These are phyloP conservation scores for Corynascus novoguineensis DNA, from an alignment of 495 filamentous ascomycete genomes.

Conservation along the genomic window DNA sequence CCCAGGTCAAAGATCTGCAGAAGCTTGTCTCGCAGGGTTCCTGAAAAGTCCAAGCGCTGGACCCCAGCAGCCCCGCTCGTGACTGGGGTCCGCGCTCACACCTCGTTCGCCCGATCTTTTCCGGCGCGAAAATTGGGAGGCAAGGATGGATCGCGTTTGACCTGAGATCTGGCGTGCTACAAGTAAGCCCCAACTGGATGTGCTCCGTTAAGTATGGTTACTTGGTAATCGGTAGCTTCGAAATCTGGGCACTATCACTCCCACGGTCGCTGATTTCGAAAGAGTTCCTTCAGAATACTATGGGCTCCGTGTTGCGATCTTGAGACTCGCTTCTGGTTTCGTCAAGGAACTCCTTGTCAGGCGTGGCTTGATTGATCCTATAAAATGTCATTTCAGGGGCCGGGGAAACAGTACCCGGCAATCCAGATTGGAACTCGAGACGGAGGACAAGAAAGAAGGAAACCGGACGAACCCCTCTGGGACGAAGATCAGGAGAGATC, in stretches of 20 bases:
- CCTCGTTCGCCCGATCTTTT: slow-evolving; percentile 1
- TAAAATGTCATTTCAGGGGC: not conserved
- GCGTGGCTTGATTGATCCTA: no score
- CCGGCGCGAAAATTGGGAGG: not conserved
- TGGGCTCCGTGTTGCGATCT: no score
- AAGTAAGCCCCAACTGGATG: no score
- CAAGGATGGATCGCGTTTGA: not conserved
- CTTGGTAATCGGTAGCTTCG: not conserved
- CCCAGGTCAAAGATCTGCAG: slow-evolving; percentile 6
- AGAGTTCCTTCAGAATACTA: no score
- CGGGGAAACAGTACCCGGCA: slow-evolving; percentile 15
- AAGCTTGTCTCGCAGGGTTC: slow-evolving; percentile 18
- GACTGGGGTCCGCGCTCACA: not conserved
- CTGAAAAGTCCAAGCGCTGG: slow-evolving; percentile 6
- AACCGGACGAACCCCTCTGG: not conserved
- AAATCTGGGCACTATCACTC: not conserved
- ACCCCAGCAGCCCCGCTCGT: not conserved
- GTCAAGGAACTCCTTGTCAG: no score
- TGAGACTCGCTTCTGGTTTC: no score
- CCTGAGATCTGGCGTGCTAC: not conserved
- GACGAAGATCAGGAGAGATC: slow-evolving; percentile 2
- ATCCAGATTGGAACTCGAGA: not conserved
- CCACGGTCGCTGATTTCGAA: no score
- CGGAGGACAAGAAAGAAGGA: not conserved
- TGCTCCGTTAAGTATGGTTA: no score